These are phyloP conservation scores for Lichtheimia corymbifera DNA, from an alignment of 371 early-diverging fungal genomes.

Conservation along the genomic window DNA sequence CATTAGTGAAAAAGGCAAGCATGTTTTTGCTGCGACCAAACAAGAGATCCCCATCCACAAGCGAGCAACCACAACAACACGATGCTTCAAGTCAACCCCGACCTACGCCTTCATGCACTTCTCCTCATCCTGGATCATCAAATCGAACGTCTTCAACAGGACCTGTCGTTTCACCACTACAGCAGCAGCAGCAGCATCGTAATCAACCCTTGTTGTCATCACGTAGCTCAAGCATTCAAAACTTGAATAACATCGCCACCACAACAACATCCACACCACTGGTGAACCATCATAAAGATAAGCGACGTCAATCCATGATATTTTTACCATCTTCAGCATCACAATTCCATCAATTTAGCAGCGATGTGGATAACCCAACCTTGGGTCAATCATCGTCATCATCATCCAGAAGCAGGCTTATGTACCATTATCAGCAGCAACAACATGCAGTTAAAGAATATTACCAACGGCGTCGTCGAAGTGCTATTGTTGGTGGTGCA, in stretches of 20 bases:
- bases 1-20: conserved; percentile 6
- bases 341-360: background rate
- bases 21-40: conserved; percentile 5
- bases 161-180: too few species aligned
- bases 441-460: too few species aligned
- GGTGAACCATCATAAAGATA: background rate
- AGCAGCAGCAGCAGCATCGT: too few species aligned
- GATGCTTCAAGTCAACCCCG: too few species aligned
- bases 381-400: background rate
- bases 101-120: too few species aligned
- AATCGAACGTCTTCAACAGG: too few species aligned
- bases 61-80: too few species aligned
- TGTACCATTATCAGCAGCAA: background rate
- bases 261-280: background rate
- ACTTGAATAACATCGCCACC: too few species aligned
- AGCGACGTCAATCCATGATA: background rate
- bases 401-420: background rate
- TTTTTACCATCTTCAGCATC: background rate
- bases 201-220: too few species aligned
- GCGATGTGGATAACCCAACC: background rate
- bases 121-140: too few species aligned
- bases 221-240: too few species aligned
- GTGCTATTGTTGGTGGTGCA: background rate
- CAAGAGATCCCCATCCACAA: too few species aligned
- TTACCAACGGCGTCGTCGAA: background rate